phyloP scores from a whole-genome alignment of 179 eudicot species.

The Heliamphora pulchella region DNA sequence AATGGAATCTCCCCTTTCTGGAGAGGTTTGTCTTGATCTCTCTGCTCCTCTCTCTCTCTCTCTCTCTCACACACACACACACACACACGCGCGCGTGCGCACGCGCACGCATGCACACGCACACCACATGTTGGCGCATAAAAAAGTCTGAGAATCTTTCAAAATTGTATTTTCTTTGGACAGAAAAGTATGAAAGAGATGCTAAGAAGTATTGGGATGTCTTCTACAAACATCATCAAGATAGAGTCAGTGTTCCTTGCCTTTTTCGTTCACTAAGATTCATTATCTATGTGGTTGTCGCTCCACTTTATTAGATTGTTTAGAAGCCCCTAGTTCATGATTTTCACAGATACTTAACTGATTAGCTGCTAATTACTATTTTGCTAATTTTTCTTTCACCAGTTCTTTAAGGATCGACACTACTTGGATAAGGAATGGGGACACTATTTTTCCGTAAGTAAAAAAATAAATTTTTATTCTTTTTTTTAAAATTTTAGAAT shows the following conservation, averaged over 20 bases:
- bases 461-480: neutral
- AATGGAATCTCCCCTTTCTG: conserved; percentile 67
- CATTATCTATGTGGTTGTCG: neutral
- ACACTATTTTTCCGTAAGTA: conserved; percentile 68
- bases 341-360: neutral
- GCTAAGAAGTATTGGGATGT: conserved; percentile 95
- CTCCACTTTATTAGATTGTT: neutral
- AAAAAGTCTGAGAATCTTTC: neutral
- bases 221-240: conserved; percentile 89
- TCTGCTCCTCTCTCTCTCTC: neutral
- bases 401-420: conserved; percentile 98
- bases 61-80: neutral
- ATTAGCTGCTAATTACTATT: neutral
- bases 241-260: conserved; percentile 45
- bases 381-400: conserved; percentile 17
- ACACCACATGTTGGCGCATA: no score
- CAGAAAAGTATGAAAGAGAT: conserved; percentile 91
- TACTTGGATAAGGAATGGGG: conserved; percentile 99
- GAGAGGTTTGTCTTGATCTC: conserved; percentile 45
- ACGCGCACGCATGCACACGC: neutral
- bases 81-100: neutral
- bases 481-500: neutral
- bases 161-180: conserved; percentile 15
- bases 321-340: neutral
- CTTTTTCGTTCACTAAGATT: neutral